phyloP scores from a whole-genome alignment of 768 basidiomycete genomes.

The Tylopilus cervinicoccineus region DNA sequence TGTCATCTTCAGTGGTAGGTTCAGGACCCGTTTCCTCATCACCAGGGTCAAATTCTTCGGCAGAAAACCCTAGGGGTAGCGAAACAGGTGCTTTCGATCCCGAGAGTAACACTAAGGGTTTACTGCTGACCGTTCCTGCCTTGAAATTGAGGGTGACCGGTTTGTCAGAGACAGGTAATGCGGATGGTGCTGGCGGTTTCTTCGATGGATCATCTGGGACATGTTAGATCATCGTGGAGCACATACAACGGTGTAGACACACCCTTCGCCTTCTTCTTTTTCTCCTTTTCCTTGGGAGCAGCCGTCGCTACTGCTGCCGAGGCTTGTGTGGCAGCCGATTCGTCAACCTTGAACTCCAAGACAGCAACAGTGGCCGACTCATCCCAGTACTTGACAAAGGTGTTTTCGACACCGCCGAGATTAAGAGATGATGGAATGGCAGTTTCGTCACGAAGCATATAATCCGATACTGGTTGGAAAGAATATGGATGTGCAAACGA shows the following conservation, averaged over 20 bases:
- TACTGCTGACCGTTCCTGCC: slow-evolving; percentile 26
- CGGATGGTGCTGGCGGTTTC: slow-evolving; percentile 53
- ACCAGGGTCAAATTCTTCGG: slow-evolving; percentile 51
- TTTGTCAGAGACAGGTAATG: slow-evolving; percentile 71
- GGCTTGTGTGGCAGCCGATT: slow-evolving; percentile 34
- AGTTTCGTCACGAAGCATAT: slow-evolving; percentile 72
- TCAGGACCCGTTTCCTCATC: slow-evolving; percentile 42
- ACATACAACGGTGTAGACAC: not conserved
- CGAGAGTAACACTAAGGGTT: slow-evolving; percentile 19
- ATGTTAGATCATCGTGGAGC: slow-evolving; percentile 8
- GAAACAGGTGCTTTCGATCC: slow-evolving; percentile 36
- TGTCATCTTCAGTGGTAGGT: slow-evolving; percentile 45
- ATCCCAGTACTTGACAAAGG: slow-evolving; percentile 91
- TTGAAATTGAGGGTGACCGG: slow-evolving; percentile 79
- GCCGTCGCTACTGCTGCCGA: slow-evolving; percentile 31
- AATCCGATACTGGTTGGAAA: slow-evolving; percentile 77
- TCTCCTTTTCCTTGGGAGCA: slow-evolving; percentile 58
- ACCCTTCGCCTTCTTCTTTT: slow-evolving; percentile 57
- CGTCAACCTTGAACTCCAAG: slow-evolving; percentile 76
- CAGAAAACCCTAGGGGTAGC: slow-evolving; percentile 59
- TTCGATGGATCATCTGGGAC: slow-evolving; percentile 33
- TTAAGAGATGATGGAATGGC: slow-evolving; percentile 63
- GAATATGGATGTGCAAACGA: slow-evolving; percentile 93
- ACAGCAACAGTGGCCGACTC: slow-evolving; percentile 73
- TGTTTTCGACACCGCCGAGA: slow-evolving; percentile 68